These are phyloP conservation scores for Datura wrightii DNA, from an alignment of 257 asterid genomes.

Conservation along the genomic window DNA sequence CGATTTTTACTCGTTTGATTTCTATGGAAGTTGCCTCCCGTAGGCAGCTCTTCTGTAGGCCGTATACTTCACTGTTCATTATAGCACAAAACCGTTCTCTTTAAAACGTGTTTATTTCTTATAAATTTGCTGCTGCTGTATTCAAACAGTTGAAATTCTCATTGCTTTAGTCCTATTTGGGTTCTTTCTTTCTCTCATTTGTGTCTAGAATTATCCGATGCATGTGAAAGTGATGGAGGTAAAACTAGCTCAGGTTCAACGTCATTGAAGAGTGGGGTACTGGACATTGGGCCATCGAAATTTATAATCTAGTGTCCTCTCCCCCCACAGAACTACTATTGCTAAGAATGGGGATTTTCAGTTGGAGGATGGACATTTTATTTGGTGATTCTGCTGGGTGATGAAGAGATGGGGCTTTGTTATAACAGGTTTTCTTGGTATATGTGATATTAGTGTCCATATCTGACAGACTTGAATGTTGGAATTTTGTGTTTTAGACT, in stretches of 20 bases:
- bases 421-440: conserved; percentile 16
- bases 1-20: not conserved
- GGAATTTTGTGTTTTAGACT: conserved; percentile 14
- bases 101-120: not conserved
- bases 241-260: too few relatives aligned
- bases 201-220: not conserved
- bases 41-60: not conserved
- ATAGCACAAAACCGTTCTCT: not conserved
- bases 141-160: not conserved
- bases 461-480: not conserved
- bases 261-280: too few relatives aligned
- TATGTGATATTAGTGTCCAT: not conserved
- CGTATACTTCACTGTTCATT: not conserved
- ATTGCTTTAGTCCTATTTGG: not conserved
- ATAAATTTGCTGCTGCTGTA: not conserved
- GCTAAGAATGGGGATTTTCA: too few relatives aligned
- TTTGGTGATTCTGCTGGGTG: not conserved
- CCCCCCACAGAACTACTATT: too few relatives aligned
- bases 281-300: too few relatives aligned
- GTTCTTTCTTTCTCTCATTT: not conserved
- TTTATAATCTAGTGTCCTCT: too few relatives aligned
- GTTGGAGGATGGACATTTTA: too few relatives aligned
- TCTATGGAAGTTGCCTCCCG: not conserved
- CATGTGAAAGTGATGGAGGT: too few relatives aligned
- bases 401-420: not conserved